Evolutionary conservation across 768 basidiomycete genomes (phyloP).

Genomic region (Leucocoprinus sp.): DNA sequence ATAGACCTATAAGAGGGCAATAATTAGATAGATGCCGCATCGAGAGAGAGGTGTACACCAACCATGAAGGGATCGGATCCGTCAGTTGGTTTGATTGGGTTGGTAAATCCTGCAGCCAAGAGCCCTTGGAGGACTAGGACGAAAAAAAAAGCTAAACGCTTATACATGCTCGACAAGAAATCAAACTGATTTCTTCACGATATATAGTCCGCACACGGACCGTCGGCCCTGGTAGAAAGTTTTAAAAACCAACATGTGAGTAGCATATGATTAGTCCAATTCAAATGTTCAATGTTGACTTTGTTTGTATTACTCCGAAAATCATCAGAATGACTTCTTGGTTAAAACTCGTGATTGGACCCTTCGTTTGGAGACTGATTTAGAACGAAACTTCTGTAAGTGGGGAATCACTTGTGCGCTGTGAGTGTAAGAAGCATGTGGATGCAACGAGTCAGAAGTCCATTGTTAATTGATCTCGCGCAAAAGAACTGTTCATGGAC

Average conservation of each 20-base stretch:
- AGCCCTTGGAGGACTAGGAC: slow-evolving; percentile 2
- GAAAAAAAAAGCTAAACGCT: background rate
- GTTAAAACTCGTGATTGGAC: too few relatives aligned
- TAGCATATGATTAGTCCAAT: background rate
- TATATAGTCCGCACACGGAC: background rate
- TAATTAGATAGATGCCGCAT: background rate
- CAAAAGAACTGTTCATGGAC: too few relatives aligned
- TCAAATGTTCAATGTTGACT: background rate
- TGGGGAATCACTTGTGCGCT: too few relatives aligned
- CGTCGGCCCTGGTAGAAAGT: background rate
- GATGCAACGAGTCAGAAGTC: too few relatives aligned
- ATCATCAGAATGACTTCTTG: too few relatives aligned
- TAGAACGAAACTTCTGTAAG: too few relatives aligned
- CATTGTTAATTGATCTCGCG: too few relatives aligned
- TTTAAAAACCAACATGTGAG: too few relatives aligned
- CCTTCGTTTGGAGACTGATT: too few relatives aligned
- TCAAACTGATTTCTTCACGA: background rate
- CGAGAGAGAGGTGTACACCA: background rate
- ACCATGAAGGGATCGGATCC: slow-evolving; percentile 16
- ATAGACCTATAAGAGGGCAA: slow-evolving; percentile 7
- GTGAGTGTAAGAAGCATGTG: too few relatives aligned
- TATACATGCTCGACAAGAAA: background rate
- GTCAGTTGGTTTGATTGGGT: slow-evolving; percentile 13
- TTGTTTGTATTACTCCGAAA: too few relatives aligned
- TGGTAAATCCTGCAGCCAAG: slow-evolving; percentile 3